Conservation (phyloP, 192 early-diverging fungal species). For the Umbelopsis sp. region DNA sequence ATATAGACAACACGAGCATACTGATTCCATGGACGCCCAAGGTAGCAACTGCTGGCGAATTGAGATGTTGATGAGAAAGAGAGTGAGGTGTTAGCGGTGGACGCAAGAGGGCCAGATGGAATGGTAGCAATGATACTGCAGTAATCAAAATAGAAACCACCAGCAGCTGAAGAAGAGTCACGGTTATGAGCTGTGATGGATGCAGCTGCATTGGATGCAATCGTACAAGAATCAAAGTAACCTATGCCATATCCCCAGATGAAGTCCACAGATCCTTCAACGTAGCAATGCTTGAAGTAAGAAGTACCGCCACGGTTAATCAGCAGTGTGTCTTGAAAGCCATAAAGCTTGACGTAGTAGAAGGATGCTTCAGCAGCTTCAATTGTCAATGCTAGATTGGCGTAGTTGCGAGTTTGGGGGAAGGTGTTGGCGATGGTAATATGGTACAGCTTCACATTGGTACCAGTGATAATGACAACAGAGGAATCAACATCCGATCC, state of each 20-base stretch:
- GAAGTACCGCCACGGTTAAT: constrained; percentile 18
- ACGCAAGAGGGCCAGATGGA: constrained; percentile 17
- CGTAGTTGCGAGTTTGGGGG: constrained; percentile 21
- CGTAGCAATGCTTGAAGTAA: constrained; percentile 34
- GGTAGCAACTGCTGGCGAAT: neutral
- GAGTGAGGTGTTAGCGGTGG: neutral
- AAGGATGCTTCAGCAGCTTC: constrained; percentile 15
- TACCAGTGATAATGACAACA: neutral
- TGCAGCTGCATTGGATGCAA: constrained; percentile 2
- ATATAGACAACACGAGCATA: constrained; percentile 24
- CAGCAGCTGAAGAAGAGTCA: neutral
- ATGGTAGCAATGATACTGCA: constrained; percentile 18
- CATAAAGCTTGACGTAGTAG: constrained; percentile 24
- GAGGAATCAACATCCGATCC: constrained; percentile 17
- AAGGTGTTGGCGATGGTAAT: constrained; percentile 22
- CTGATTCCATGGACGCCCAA: constrained; percentile 23
- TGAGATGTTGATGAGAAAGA: constrained; percentile 5
- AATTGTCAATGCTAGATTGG: constrained; percentile 21
- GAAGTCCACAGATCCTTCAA: constrained; percentile 37
- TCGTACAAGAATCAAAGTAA: constrained; percentile 14
- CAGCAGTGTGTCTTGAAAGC: constrained; percentile 33
- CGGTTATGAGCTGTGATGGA: constrained; percentile 23
- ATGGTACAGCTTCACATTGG: constrained; percentile 19
- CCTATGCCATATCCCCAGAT: constrained; percentile 35
- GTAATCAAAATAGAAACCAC: constrained; percentile 22